Evolutionary conservation across 805 yeast genomes (phyloP).

Genomic region (Kazachstania africana): DNA sequence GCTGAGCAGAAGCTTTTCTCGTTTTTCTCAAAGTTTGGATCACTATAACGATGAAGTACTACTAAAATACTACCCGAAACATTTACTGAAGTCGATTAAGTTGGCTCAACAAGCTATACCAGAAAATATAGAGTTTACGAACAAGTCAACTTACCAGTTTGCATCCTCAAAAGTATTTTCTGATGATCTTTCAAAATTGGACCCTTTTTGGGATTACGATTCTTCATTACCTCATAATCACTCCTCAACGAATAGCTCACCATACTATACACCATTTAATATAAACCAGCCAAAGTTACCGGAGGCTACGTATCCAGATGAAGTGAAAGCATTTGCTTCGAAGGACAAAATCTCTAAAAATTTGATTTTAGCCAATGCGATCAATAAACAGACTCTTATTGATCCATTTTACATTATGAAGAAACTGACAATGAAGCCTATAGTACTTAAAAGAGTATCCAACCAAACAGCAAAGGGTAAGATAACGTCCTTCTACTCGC

Average conservation of each 20-base stretch:
- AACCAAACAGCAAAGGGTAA: conserved; percentile 91
- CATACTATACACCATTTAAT: conserved; percentile 2
- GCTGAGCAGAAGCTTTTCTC: too few relatives aligned
- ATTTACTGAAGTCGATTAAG: conserved; percentile 67
- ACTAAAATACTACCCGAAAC: conserved; percentile 81
- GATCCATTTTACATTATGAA: conserved; percentile 45
- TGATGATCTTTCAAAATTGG: conserved; percentile 60
- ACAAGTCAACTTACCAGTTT: not conserved
- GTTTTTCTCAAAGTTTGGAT: too few relatives aligned
- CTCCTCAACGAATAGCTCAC: conserved; percentile 12
- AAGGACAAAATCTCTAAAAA: conserved; percentile 3
- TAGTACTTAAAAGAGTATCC: conserved; percentile 68
- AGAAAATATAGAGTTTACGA: conserved; percentile 1
- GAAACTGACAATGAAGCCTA: conserved; percentile 49
- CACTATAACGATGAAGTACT: too few relatives aligned
- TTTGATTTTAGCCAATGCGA: conserved; percentile 34
- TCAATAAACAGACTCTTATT: conserved; percentile 55
- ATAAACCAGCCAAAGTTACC: conserved; percentile 14
- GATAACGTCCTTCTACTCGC: conserved; percentile 65
- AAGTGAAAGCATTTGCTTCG: conserved; percentile 6
- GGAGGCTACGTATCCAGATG: conserved; percentile 4
- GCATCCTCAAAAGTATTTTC: conserved; percentile 46
- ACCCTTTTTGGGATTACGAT: conserved; percentile 63
- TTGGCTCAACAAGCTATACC: conserved; percentile 70
- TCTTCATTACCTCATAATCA: conserved; percentile 22